These are phyloP conservation scores for Monsonia emarginata DNA, from an alignment of 441 rosid genomes.

Conservation along the genomic window DNA sequence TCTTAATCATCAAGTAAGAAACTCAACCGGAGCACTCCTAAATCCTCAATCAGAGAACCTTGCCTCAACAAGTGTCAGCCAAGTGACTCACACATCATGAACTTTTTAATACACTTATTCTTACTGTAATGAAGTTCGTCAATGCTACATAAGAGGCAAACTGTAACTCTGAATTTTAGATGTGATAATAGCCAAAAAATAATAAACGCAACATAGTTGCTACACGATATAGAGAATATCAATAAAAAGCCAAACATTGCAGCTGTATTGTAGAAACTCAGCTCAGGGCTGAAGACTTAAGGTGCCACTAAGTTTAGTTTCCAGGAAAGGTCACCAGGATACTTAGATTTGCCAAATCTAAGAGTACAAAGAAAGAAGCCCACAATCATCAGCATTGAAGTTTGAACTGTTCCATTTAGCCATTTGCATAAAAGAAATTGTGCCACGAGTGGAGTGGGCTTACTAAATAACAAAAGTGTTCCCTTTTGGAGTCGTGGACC, in stretches of 20 bases:
- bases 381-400: background rate
- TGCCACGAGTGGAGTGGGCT: background rate
- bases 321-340: background rate
- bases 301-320: background rate
- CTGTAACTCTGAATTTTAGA: background rate
- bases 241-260: background rate
- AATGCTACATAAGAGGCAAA: background rate
- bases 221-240: background rate
- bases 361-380: background rate
- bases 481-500: background rate
- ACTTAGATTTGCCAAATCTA: background rate
- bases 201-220: background rate
- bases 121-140: background rate
- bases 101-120: background rate
- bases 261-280: background rate
- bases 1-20: no score
- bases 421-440: background rate
- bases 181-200: background rate
- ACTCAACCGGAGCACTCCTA: no score
- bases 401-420: background rate
- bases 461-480: background rate
- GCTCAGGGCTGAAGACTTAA: background rate
- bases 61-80: no score
- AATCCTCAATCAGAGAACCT: no score
- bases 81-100: no score